Evolutionary conservation across 495 filamentous ascomycete species (phyloP), one percentile per base, ranked within the genome.

Genomic region (Podospora didyma): DNA sequence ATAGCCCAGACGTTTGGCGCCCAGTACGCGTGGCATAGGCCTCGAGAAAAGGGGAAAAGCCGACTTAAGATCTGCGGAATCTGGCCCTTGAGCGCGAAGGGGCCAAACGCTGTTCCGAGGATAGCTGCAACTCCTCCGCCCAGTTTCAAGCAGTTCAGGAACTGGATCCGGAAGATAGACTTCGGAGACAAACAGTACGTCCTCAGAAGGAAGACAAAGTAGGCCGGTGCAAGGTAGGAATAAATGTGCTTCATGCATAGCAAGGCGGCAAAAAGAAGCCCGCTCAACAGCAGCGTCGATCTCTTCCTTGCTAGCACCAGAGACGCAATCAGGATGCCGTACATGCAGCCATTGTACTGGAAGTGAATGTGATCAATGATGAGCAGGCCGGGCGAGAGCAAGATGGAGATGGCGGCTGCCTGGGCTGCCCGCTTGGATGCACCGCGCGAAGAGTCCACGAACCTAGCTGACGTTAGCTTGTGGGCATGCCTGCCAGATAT

Each of bases 321-420:
- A 0, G 93, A 97, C 31, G 92, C 74, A 21, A 97, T 81, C 39
- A 98, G 72, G 34, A 97, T 74, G 16, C 94, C 94, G 65, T 96
- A 97, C 67, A 98, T 81, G 73, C 92, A 92, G 50, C 94, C 94
- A 72, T 98, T 98, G 76, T 98, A 97, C 74, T 98, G 94, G 73
- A 98, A 98, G 69, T 98, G 94, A 59, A 98, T 95, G 68, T 98
- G 94, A 66, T 98, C 94, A 69, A 98, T 97, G 64, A 98, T 96
- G 46, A 98, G 77, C 11, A 98, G 82, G 26, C 93, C 94, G 2
- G 94, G 94, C 2, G 92, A 96, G 31, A 97, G 81, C 16, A 97
- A 74, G 50, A 98, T 86, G 0, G 93, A 96, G 37, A 97, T 80
- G 26, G 92, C 92, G 37, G 89, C 89, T 9, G 87, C 87, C 64